Evolutionary conservation across 2,329 filamentous ascomycete genomes (phyloP).

Genomic region (Phyllosticta paracitricarpa): DNA sequence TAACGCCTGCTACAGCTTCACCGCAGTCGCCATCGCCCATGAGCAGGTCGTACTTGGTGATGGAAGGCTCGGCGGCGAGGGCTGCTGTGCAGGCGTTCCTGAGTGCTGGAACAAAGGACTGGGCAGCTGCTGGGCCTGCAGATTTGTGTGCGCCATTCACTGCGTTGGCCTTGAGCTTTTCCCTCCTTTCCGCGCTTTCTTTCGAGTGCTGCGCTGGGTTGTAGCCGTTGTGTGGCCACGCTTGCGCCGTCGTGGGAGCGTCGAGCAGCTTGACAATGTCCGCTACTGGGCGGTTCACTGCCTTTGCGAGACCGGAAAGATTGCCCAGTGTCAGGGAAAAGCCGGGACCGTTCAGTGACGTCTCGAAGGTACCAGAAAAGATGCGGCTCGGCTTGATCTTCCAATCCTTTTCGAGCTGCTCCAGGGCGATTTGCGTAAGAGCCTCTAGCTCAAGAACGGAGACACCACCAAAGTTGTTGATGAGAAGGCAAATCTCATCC

Average conservation of each 20-base stretch:
- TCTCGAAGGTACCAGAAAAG: conserved; percentile 60
- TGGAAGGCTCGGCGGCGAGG: conserved; percentile 49
- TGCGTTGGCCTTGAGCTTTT: conserved; percentile 21
- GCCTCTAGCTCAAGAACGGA: conserved; percentile 39
- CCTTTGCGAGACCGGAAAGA: conserved; percentile 35
- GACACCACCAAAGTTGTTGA: conserved; percentile 42
- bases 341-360: conserved; percentile 60
- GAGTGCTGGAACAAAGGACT: conserved; percentile 29
- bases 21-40: conserved; percentile 90
- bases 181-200: conserved; percentile 19
- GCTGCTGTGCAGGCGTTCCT: conserved; percentile 36
- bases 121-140: conserved; percentile 15
- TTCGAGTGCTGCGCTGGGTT: conserved; percentile 18
- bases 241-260: conserved; percentile 40
- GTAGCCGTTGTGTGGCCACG: conserved; percentile 42
- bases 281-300: conserved; percentile 26
- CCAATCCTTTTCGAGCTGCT: conserved; percentile 39
- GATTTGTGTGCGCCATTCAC: conserved; percentile 11
- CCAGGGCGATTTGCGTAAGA: conserved; percentile 33
- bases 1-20: conserved; percentile 54
- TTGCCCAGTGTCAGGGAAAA: conserved; percentile 52
- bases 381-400: conserved; percentile 52
- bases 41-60: conserved; percentile 64
- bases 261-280: conserved; percentile 41
- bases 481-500: conserved; percentile 37